Conservation (phyloP, 2,329 filamentous ascomycete species). For the Alternaria panax region DNA sequence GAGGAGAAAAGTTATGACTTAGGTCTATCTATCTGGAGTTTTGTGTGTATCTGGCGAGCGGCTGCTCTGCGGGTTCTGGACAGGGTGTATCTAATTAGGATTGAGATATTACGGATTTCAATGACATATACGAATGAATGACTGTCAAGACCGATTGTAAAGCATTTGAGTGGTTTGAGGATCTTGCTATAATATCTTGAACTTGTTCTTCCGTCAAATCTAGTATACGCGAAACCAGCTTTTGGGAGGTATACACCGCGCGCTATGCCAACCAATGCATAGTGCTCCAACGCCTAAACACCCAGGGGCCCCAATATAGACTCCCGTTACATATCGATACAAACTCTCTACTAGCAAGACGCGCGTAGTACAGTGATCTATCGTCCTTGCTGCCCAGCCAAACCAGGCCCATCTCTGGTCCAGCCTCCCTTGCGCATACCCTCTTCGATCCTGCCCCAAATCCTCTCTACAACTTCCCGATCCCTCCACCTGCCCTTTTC, state of each 20-base stretch:
- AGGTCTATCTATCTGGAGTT: not conserved
- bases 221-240: conserved; percentile 3
- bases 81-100: not conserved
- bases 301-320: conserved; percentile 5
- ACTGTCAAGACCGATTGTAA: not conserved
- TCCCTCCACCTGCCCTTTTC: conserved; percentile 75
- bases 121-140: not conserved
- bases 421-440: conserved; percentile 88
- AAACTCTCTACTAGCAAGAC: conserved; percentile 8
- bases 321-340: not conserved
- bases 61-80: conserved; percentile 7
- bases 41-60: not conserved
- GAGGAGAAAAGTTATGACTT: not conserved
- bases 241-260: conserved; percentile 7
- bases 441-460: conserved; percentile 88
- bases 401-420: conserved; percentile 72
- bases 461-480: conserved; percentile 87
- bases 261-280: conserved; percentile 9
- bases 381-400: conserved; percentile 33
- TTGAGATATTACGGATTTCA: conserved; percentile 6
- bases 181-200: not conserved
- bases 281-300: conserved; percentile 18
- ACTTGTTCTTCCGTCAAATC: not conserved
- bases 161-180: not conserved
- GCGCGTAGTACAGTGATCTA: conserved; percentile 2